Conservation (phyloP, 495 filamentous ascomycete genomes). For the Echria macrotheca region DNA sequence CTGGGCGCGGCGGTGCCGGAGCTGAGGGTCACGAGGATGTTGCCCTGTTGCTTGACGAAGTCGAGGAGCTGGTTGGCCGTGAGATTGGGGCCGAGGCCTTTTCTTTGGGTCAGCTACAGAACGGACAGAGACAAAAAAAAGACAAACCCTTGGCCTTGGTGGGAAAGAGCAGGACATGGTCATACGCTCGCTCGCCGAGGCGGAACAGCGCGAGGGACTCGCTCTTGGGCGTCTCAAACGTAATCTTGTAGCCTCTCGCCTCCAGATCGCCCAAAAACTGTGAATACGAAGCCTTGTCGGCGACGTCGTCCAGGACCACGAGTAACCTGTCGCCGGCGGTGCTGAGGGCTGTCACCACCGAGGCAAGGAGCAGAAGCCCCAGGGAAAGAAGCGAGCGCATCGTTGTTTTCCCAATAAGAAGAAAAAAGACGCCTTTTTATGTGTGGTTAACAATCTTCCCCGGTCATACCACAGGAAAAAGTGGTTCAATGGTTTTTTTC, state of each 20-base stretch:
- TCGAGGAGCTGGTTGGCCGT: constrained; percentile 83
- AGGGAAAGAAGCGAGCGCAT: constrained; percentile 77
- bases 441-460: too few relatives aligned
- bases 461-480: too few relatives aligned
- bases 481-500: too few relatives aligned
- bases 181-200: constrained; percentile 81
- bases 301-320: constrained; percentile 77
- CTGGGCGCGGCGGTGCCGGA: constrained; percentile 66
- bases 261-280: constrained; percentile 76
- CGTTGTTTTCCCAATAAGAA: constrained; percentile 21
- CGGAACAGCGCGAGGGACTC: constrained; percentile 76
- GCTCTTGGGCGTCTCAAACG: constrained; percentile 81
- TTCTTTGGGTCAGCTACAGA: too few relatives aligned
- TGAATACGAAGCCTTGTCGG: constrained; percentile 73
- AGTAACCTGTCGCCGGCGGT: constrained; percentile 74
- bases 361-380: constrained; percentile 56
- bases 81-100: constrained; percentile 81
- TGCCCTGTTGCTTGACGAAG: constrained; percentile 86
- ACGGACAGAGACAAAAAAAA: too few relatives aligned
- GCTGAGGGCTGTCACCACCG: constrained; percentile 69
- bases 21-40: constrained; percentile 85
- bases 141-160: constrained; percentile 77
- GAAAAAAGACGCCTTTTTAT: constrained; percentile 20
- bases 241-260: constrained; percentile 74
- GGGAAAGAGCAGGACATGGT: constrained; percentile 85